Evolutionary conservation across 345 rosid genomes (phyloP).

Genomic region (Balakata baccata): DNA sequence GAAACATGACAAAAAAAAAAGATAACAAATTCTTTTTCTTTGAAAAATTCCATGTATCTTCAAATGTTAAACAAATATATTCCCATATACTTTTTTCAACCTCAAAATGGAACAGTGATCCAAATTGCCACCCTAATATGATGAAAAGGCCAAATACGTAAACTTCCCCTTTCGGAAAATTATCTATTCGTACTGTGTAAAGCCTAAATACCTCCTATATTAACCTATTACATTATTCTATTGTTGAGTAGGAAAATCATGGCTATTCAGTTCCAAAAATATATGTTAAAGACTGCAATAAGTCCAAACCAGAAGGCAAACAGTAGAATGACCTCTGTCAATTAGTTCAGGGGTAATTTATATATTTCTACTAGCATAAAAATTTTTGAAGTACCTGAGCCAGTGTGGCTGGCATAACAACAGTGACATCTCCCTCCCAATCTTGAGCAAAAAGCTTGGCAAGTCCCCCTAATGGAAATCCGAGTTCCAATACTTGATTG

Average conservation of each 20-base stretch:
- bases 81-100: not conserved
- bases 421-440: slow-evolving; percentile 99
- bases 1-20: not conserved
- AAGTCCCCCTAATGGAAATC: slow-evolving; percentile 89
- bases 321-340: not conserved
- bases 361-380: not conserved
- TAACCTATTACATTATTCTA: not conserved
- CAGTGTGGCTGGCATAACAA: slow-evolving; percentile 94
- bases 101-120: not conserved
- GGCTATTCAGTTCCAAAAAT: not conserved
- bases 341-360: not conserved
- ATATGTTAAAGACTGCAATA: not conserved
- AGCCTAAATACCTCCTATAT: not conserved
- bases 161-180: no score
- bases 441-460: slow-evolving; percentile 96
- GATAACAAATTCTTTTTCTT: no score
- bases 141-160: not conserved
- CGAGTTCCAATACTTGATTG: slow-evolving; percentile 79
- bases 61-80: not conserved
- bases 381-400: slow-evolving; percentile 63
- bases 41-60: not conserved
- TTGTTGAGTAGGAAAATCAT: not conserved
- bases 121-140: no score
- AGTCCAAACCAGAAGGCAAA: not conserved
- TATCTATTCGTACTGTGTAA: no score